Percentiles rank a stretch among this genome's conserved stretches.
These are phyloP conservation scores for Eimeria tenella DNA, from an alignment of 169 alveolate genomes.

Conservation along the genomic window DNA sequence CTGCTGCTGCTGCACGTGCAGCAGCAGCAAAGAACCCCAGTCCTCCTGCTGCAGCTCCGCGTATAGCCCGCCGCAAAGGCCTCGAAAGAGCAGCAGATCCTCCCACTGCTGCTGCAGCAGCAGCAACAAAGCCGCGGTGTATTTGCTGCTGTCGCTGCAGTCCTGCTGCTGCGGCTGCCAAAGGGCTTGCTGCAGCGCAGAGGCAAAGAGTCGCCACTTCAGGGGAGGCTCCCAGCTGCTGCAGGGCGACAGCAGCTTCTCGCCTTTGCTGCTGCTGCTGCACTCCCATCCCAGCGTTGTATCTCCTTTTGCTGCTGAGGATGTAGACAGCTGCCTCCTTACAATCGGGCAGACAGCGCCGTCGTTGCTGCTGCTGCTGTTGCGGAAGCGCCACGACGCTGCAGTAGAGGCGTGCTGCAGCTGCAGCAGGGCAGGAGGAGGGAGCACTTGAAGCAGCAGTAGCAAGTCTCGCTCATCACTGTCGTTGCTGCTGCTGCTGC, in stretches of 20 bases:
- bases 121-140: neutral
- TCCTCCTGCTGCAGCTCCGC: constrained; percentile 45
- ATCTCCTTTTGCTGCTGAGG: neutral
- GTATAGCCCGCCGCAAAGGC: constrained; percentile 53
- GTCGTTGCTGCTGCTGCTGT: constrained; percentile 22
- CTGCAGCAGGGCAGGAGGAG: constrained; percentile 33
- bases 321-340: neutral
- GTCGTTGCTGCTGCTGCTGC: constrained; percentile 1
- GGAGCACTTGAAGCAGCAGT: constrained; percentile 14
- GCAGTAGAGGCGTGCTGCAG: constrained; percentile 12
- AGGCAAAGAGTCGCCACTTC: constrained; percentile 41
- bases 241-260: neutral
- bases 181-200: neutral
- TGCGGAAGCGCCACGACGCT: neutral
- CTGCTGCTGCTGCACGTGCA: constrained; percentile 51
- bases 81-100: constrained; percentile 36
- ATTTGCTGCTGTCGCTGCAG: neutral
- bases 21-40: constrained; percentile 35
- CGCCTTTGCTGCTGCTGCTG: constrained; percentile 24
- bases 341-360: constrained; percentile 31
- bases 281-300: constrained; percentile 11
- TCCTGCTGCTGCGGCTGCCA: neutral
- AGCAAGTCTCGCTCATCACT: neutral
- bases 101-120: constrained; percentile 39
- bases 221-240: constrained; percentile 27